A percentile compares a stretch with the other conserved stretches of the same genome.
Evolutionary conservation across 148 eudicot genomes (phyloP).

Genomic region (Vaccinium vitisidaea): DNA sequence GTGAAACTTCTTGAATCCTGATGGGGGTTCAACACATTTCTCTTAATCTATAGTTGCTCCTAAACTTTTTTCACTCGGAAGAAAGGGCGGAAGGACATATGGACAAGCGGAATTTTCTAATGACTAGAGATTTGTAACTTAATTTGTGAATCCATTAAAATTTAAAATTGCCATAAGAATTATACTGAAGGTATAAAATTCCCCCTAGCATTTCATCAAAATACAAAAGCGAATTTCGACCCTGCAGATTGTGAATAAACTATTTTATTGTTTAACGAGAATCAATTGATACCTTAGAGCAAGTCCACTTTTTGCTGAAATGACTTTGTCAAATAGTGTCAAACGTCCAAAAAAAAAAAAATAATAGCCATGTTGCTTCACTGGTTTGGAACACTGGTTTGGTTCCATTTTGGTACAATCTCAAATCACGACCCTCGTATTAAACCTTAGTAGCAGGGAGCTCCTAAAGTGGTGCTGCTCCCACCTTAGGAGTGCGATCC

Average conservation of each 20-base stretch:
- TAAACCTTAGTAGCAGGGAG: no score
- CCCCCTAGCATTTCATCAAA: background rate
- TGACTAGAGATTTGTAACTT: background rate
- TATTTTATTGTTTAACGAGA: background rate
- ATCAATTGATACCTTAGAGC: background rate
- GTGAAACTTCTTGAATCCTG: background rate
- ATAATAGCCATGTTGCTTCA: no score
- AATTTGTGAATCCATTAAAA: background rate
- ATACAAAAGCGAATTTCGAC: background rate
- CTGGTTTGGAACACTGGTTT: no score
- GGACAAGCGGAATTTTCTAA: background rate
- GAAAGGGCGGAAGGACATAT: background rate
- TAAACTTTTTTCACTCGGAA: background rate
- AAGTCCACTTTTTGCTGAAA: no score
- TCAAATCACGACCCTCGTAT: no score
- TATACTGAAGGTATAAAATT: background rate
- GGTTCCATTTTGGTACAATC: no score
- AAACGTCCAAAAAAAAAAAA: no score
- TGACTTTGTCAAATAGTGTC: no score
- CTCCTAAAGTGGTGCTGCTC: no score
- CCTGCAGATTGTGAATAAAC: background rate
- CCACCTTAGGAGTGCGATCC: no score
- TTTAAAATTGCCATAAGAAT: background rate
- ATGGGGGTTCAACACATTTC: background rate
- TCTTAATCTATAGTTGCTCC: background rate